These are phyloP conservation scores for Acanthamoeba culbertsoni DNA, from an alignment of 208 protist genomes.

Conservation along the genomic window DNA sequence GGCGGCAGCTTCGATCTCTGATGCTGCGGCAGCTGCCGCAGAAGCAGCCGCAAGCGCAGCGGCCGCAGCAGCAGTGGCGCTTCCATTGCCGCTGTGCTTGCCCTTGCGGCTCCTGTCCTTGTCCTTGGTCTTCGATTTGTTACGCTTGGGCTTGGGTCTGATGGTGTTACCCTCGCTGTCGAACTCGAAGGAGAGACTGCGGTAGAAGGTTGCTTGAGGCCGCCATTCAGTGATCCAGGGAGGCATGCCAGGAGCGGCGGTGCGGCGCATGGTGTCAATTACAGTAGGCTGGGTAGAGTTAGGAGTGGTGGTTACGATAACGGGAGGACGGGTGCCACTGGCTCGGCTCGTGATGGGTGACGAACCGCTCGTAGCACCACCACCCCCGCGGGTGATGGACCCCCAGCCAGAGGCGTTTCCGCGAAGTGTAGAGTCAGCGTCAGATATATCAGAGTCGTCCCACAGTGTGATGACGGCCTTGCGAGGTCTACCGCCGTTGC, in stretches of 20 bases:
- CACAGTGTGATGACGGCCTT: not conserved
- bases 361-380: not conserved
- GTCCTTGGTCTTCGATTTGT: not conserved
- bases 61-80: too few species aligned
- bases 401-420: not conserved
- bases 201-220: not conserved
- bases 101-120: not conserved
- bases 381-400: not conserved
- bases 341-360: not conserved
- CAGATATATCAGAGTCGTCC: constrained; percentile 24
- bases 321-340: not conserved
- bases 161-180: constrained; percentile 27
- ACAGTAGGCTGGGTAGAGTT: not conserved
- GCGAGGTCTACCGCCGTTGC: not conserved
- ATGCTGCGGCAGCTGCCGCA: too few species aligned
- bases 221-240: not conserved
- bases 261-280: not conserved
- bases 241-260: not conserved
- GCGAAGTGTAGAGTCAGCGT: not conserved
- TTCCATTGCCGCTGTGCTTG: not conserved
- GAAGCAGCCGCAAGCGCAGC: too few species aligned
- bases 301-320: not conserved
- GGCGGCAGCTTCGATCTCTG: too few species aligned
- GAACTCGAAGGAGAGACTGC: constrained; percentile 40
- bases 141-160: constrained; percentile 17